These are phyloP conservation scores for Hypoxylon sp. DNA, from an alignment of 2,329 filamentous ascomycete genomes.

Conservation along the genomic window DNA sequence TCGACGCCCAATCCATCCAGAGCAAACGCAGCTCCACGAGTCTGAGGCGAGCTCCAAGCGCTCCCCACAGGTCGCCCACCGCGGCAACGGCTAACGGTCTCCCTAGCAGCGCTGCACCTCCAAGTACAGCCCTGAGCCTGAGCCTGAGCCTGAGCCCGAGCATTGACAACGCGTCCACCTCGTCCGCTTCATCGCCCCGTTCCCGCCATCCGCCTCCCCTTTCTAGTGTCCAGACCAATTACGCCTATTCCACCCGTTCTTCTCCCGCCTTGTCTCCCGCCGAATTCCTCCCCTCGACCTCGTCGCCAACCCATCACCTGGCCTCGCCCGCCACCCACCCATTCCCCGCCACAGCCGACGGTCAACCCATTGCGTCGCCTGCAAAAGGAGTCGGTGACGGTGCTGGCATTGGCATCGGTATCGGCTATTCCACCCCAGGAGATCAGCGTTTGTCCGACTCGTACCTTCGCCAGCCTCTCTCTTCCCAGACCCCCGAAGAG, in stretches of 20 bases:
- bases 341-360: conserved; percentile 15
- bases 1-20: conserved; percentile 65
- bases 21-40: conserved; percentile 71
- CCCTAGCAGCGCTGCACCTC: conserved; percentile 23
- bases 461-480: conserved; percentile 51
- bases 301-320: conserved; percentile 44
- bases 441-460: conserved; percentile 47
- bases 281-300: conserved; percentile 55
- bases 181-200: conserved; percentile 54
- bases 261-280: conserved; percentile 56
- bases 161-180: conserved; percentile 55
- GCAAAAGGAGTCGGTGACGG: conserved; percentile 8
- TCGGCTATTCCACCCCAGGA: conserved; percentile 19
- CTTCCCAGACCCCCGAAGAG: conserved; percentile 61
- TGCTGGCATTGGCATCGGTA: conserved; percentile 16
- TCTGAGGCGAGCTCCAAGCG: conserved; percentile 67
- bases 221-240: conserved; percentile 32
- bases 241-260: conserved; percentile 43
- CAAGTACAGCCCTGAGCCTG: conserved; percentile 43
- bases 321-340: conserved; percentile 27
- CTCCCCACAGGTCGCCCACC: conserved; percentile 51
- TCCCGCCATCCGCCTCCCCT: conserved; percentile 49
- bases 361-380: conserved; percentile 16
- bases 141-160: conserved; percentile 45
- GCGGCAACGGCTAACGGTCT: conserved; percentile 15